Conservation (phyloP, 2,329 filamentous ascomycete species). For the Aspergillus candidus region DNA sequence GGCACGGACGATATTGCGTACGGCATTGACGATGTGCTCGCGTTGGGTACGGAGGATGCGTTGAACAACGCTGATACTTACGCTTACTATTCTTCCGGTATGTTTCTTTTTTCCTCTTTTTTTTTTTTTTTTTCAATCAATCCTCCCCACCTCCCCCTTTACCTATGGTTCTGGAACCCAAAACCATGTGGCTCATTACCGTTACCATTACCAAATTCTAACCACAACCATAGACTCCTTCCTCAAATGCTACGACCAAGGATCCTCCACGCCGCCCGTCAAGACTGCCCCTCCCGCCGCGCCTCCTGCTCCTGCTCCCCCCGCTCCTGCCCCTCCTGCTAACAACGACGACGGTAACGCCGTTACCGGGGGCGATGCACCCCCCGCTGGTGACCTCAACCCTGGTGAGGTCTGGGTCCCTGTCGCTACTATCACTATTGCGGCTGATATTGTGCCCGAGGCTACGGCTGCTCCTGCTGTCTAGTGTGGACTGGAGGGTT, state of each 20-base stretch:
- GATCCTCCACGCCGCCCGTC: too few species aligned
- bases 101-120: not conserved
- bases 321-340: not conserved
- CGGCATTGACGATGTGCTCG: constrained; percentile 7
- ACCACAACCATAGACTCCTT: too few species aligned
- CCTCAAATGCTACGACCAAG: too few species aligned
- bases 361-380: not conserved
- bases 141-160: not conserved
- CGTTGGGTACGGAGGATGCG: constrained; percentile 5
- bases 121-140: too few species aligned
- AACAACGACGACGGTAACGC: not conserved
- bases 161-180: not conserved
- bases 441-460: too few species aligned
- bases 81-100: constrained; percentile 14
- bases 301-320: not conserved
- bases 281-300: too few species aligned
- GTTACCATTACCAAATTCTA: not conserved
- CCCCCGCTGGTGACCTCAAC: not conserved
- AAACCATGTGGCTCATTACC: too few species aligned
- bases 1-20: constrained; percentile 14
- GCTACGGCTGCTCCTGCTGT: too few species aligned
- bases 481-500: too few species aligned
- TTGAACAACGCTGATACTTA: constrained; percentile 12
- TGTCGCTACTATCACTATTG: too few species aligned
- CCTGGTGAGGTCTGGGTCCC: too few species aligned